Evolutionary conservation across 176 grass and related monocot species (phyloP).

Genomic region (Zoysia pacifica): DNA sequence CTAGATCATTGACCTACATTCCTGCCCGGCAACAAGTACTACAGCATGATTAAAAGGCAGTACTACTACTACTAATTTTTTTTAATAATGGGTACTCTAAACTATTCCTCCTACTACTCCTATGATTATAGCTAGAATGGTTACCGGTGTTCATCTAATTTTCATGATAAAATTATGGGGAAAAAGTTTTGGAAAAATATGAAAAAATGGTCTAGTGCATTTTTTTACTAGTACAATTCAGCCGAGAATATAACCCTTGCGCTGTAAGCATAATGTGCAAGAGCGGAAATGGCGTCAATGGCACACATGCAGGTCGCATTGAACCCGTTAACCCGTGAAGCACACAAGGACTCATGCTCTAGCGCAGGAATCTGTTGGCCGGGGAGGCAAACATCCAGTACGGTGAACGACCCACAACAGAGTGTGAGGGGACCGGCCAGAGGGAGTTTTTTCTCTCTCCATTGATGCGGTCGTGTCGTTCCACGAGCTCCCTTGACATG

Average conservation of each 20-base stretch:
- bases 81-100: too few relatives aligned
- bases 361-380: slow-evolving; percentile 16
- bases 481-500: neutral
- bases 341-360: too few relatives aligned
- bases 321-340: too few relatives aligned
- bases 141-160: neutral
- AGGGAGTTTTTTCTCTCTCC: neutral
- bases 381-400: slow-evolving; percentile 14
- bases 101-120: too few relatives aligned
- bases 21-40: neutral
- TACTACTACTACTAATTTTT: too few relatives aligned
- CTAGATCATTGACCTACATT: slow-evolving; percentile 31
- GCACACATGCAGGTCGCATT: neutral
- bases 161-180: neutral
- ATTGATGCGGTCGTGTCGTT: neutral
- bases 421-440: neutral
- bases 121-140: neutral
- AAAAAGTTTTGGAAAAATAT: neutral
- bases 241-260: neutral
- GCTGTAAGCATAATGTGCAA: neutral
- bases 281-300: neutral
- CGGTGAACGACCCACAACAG: slow-evolving; percentile 20
- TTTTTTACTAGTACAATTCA: neutral
- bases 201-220: neutral
- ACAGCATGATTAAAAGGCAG: neutral